Evolutionary conservation across 306 rosid species (phyloP), one percentile per base, ranked within the genome.

Genomic region (Sphenostylis stenocarpa): DNA sequence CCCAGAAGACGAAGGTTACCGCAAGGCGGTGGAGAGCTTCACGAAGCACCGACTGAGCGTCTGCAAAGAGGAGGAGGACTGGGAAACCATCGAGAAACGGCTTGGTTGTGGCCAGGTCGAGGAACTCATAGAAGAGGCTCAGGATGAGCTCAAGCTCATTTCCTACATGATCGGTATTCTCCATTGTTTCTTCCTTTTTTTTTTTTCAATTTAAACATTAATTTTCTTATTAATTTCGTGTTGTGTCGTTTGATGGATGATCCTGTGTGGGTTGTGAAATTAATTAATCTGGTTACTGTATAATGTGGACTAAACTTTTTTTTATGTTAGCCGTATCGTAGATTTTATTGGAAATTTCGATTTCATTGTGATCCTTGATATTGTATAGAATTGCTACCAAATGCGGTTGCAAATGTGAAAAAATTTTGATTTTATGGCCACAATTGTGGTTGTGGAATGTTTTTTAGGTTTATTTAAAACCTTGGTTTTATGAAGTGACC

Each of bases 111-210:
- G 98, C 26, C 97, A 92, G 87, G 94, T 96, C 23, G 97, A 96
- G 86, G 98, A 96, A 77, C 98, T 96, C 77, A 92, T 96, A 70
- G 98, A 96, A 72, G 98, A 96, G 72, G 99, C 98, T 14, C 86
- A 73, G 14, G 99, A 96, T 70, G 98, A 91, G 77, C 97, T 96
- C 86, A 88, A 80, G 17, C 97, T 91, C 76, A 87, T 92, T 52
- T 85, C 77, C 48, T 72, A 87, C 67, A 85, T 95, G 93, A 89
- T 89, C 82, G 96, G 97, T 95, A 70, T 4, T 84, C 48, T 55
- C 29, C 2, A 6, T 61, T 17, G 3, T 15, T 29, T 1, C 1
- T 31, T 5, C 6, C 1, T n/a, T 16, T 15, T 29, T 5, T 1
- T 8, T 20, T 56, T 55, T 19, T 21, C 4, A 8, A 10, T 38